A percentile compares a stretch with the other conserved stretches of the same genome.
Conservation (phyloP, 2,329 filamentous ascomycete genomes). For the Penicillium sp. region DNA sequence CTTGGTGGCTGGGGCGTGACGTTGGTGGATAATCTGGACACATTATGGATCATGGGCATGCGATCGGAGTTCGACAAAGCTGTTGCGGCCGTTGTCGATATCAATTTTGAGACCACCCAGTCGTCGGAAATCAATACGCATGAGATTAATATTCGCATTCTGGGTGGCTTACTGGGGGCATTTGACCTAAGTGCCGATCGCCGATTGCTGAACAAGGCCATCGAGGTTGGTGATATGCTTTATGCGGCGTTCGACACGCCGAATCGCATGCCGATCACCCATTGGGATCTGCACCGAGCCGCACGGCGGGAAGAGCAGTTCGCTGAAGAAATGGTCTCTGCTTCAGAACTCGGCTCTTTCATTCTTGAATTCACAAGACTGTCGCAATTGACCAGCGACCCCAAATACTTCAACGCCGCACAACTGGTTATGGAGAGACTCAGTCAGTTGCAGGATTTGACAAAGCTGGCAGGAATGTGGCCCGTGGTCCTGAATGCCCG, state of each 20-base stretch:
- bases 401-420: conserved; percentile 40
- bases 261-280: conserved; percentile 78
- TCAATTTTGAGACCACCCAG: conserved; percentile 75
- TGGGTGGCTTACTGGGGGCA: conserved; percentile 77
- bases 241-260: conserved; percentile 83
- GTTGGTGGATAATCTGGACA: conserved; percentile 75
- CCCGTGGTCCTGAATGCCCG: conserved; percentile 36
- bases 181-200: conserved; percentile 75
- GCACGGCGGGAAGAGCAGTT: conserved; percentile 23
- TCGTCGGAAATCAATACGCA: conserved; percentile 74
- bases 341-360: conserved; percentile 43
- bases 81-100: conserved; percentile 61
- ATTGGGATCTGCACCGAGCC: conserved; percentile 33
- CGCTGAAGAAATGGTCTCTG: conserved; percentile 23
- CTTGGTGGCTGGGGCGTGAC: conserved; percentile 90
- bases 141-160: conserved; percentile 81
- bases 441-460: conserved; percentile 33
- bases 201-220: conserved; percentile 73
- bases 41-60: conserved; percentile 79
- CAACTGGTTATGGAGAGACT: conserved; percentile 37
- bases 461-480: conserved; percentile 43
- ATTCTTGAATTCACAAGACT: conserved; percentile 44
- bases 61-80: conserved; percentile 74
- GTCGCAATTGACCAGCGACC: conserved; percentile 39
- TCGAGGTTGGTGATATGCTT: conserved; percentile 72